These are phyloP conservation scores for Aspergillus kassunensis DNA, from an alignment of 495 filamentous ascomycete species.

Conservation along the genomic window DNA sequence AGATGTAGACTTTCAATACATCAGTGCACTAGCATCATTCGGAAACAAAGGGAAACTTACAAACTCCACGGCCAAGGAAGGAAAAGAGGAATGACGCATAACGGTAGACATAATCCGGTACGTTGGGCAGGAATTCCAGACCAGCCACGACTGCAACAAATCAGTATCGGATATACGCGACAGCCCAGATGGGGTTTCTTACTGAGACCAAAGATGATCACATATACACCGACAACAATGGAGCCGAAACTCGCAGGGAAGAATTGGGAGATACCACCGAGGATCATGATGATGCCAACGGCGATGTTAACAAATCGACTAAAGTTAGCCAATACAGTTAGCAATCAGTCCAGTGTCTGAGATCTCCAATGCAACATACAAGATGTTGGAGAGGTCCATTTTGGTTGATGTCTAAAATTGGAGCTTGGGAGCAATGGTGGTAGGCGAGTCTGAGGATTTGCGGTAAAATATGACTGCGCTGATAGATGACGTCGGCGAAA, in stretches of 20 bases:
- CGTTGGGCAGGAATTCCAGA: constrained; percentile 75
- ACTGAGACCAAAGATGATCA: constrained; percentile 88
- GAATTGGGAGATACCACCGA: constrained; percentile 89
- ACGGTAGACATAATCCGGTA: constrained; percentile 84
- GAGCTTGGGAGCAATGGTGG: not conserved
- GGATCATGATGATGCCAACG: constrained; percentile 81
- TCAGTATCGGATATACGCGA: not conserved
- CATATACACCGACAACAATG: constrained; percentile 76
- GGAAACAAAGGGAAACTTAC: constrained; percentile 52
- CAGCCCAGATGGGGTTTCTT: constrained; percentile 28
- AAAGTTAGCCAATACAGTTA: constrained; percentile 15
- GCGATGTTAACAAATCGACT: constrained; percentile 93
- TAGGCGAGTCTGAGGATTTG: not conserved
- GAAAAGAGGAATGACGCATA: constrained; percentile 98
- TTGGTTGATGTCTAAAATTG: constrained; percentile 11
- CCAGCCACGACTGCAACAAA: constrained; percentile 36
- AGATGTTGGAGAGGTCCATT: constrained; percentile 59
- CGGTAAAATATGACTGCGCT: not conserved
- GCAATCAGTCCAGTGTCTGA: not conserved
- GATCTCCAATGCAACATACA: constrained; percentile 39
- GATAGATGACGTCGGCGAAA: not conserved
- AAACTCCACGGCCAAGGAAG: constrained; percentile 91
- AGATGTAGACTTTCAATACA: constrained; percentile 82
- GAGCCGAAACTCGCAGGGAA: constrained; percentile 44
- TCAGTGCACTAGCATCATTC: constrained; percentile 17